Conservation (phyloP, 1,284 basidiomycete species). For the Marasmius sp. region DNA sequence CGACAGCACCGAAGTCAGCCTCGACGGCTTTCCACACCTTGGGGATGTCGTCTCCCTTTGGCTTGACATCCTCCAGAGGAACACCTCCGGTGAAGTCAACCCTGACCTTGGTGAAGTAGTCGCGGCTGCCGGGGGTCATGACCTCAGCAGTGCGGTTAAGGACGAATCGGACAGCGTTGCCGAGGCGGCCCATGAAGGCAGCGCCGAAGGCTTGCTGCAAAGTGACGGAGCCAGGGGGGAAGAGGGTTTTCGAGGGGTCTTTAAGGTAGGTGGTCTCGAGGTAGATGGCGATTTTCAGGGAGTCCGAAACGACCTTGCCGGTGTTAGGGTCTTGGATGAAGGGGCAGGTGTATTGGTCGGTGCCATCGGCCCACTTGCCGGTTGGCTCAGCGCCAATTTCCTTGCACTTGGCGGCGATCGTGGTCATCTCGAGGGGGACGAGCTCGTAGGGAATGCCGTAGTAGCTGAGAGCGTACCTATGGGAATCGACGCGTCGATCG, state of each 20-base stretch:
- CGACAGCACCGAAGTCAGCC: conserved; percentile 22
- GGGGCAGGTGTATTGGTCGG: conserved; percentile 34
- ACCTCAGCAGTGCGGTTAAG: neutral
- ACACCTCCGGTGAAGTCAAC: neutral
- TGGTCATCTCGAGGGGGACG: conserved; percentile 28
- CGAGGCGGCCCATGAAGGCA: conserved; percentile 16
- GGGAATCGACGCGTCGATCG: neutral
- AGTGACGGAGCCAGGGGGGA: conserved; percentile 24
- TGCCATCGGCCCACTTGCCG: conserved; percentile 26
- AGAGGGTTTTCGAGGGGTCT: conserved; percentile 15
- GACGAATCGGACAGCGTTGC: neutral
- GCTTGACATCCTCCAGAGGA: conserved; percentile 23
- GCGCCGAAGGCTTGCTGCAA: conserved; percentile 11
- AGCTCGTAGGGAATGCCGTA: conserved; percentile 28
- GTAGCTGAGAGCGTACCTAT: conserved; percentile 27
- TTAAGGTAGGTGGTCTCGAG: conserved; percentile 35
- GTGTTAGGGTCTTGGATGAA: conserved; percentile 33
- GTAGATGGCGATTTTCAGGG: conserved; percentile 35
- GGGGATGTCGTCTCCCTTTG: conserved; percentile 23
- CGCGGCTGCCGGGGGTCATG: neutral
- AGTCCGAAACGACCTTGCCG: conserved; percentile 29
- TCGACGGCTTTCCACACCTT: conserved; percentile 22
- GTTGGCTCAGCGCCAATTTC: conserved; percentile 23
- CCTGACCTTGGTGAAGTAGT: neutral
- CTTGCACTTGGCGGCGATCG: too few relatives aligned